Evolutionary conservation across 2,329 filamentous ascomycete genomes (phyloP).

Genomic region (Rhytidhysteron rufulum): DNA sequence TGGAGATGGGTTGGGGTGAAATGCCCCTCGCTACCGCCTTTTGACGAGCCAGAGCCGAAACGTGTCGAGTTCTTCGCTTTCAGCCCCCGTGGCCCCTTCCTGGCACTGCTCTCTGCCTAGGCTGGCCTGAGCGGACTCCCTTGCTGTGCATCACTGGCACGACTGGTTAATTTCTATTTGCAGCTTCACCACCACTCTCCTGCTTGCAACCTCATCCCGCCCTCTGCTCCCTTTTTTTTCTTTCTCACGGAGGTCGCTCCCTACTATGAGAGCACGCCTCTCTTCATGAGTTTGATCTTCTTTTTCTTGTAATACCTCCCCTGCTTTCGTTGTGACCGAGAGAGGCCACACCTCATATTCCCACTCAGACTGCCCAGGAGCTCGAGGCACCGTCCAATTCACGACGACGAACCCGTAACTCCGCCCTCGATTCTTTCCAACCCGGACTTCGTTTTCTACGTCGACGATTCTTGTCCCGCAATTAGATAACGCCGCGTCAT

Average conservation of each 20-base stretch:
- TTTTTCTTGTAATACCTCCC: conserved; percentile 16
- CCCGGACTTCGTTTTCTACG: neutral
- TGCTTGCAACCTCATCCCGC: too few species aligned
- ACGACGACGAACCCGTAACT: too few species aligned
- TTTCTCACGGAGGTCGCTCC: too few species aligned
- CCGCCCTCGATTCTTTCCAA: too few species aligned
- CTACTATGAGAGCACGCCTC: conserved; percentile 11
- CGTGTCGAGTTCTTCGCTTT: too few species aligned
- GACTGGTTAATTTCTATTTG: too few species aligned
- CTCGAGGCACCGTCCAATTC: neutral
- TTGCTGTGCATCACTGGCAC: neutral
- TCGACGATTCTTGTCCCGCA: neutral
- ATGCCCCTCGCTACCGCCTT: neutral
- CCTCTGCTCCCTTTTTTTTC: too few species aligned
- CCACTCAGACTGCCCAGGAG: neutral
- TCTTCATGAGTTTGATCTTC: conserved; percentile 7
- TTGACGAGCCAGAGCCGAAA: neutral
- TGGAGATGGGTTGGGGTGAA: too few species aligned
- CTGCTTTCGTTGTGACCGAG: conserved; percentile 9
- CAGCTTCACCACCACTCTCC: too few species aligned
- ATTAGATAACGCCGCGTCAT: conserved; percentile 14
- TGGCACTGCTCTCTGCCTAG: neutral
- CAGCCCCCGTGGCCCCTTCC: neutral
- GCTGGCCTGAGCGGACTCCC: neutral
- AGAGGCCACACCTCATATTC: neutral